These are phyloP conservation scores for Leucocoprinus sp. DNA, from an alignment of 768 basidiomycete species.

Conservation along the genomic window DNA sequence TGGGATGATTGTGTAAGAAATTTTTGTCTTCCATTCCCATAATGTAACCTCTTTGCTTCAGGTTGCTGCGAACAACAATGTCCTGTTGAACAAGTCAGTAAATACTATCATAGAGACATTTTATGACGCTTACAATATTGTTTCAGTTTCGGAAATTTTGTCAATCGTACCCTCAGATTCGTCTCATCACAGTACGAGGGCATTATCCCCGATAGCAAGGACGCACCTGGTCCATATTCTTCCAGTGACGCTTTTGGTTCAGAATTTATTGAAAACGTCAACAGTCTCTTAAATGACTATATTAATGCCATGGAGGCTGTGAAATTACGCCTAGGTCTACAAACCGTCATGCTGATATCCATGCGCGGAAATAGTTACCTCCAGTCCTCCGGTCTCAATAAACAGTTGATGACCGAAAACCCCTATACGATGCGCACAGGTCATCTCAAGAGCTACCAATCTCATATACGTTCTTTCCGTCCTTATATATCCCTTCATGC, in stretches of 20 bases:
- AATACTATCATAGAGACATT: neutral
- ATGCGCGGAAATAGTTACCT: conserved; percentile 88
- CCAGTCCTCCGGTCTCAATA: conserved; percentile 87
- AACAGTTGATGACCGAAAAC: conserved; percentile 73
- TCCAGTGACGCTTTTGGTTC: conserved; percentile 58
- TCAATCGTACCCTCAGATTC: conserved; percentile 93
- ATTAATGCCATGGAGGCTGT: conserved; percentile 85
- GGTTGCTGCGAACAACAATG: conserved; percentile 89
- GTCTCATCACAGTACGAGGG: conserved; percentile 77
- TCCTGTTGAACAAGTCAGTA: conserved; percentile 84
- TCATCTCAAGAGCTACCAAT: conserved; percentile 84
- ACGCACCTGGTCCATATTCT: conserved; percentile 61
- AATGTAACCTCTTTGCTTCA: conserved; percentile 21
- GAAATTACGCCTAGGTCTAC: conserved; percentile 81
- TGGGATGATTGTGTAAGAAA: conserved; percentile 85
- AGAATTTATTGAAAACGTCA: conserved; percentile 75
- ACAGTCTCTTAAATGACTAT: conserved; percentile 71
- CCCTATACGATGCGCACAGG: conserved; percentile 84
- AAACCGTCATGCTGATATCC: conserved; percentile 85
- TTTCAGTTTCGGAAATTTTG: conserved; percentile 89
- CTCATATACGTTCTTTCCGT: conserved; percentile 86
- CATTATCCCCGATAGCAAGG: conserved; percentile 71
- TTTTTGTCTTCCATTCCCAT: neutral
- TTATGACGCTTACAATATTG: neutral
- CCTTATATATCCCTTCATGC: conserved; percentile 94